Evolutionary conservation across 257 asterid genomes (phyloP).

Genomic region (Nicotiana benthamiana): DNA sequence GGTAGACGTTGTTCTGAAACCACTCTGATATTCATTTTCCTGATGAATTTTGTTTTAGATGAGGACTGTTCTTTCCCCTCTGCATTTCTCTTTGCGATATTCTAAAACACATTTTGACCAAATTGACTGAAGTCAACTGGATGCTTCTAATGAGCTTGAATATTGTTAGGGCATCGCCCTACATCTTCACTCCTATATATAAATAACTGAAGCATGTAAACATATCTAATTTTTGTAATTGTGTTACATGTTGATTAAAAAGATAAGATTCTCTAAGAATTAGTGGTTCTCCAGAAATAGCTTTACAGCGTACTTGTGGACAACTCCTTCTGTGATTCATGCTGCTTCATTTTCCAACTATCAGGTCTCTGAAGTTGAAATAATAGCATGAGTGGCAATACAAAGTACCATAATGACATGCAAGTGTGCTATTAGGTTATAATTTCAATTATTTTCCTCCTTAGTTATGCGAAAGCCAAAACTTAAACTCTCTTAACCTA

Average conservation of each 20-base stretch:
- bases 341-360: background rate
- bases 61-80: background rate
- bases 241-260: background rate
- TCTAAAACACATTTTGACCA: background rate
- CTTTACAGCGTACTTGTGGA: background rate
- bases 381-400: background rate
- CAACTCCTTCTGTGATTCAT: background rate
- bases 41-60: background rate
- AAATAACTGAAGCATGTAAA: background rate
- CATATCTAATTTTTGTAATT: background rate
- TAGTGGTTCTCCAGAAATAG: background rate
- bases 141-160: background rate
- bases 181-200: background rate
- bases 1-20: slow-evolving; percentile 31
- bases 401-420: background rate
- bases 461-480: background rate
- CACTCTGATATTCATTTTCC: background rate
- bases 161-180: background rate
- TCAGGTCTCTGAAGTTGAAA: background rate
- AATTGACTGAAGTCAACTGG: background rate
- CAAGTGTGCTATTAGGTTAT: background rate
- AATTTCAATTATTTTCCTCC: background rate
- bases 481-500: background rate
- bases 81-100: background rate
- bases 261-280: background rate